These are phyloP conservation scores for Aspergillus sparsus DNA, from an alignment of 495 filamentous ascomycete genomes.

Conservation along the genomic window DNA sequence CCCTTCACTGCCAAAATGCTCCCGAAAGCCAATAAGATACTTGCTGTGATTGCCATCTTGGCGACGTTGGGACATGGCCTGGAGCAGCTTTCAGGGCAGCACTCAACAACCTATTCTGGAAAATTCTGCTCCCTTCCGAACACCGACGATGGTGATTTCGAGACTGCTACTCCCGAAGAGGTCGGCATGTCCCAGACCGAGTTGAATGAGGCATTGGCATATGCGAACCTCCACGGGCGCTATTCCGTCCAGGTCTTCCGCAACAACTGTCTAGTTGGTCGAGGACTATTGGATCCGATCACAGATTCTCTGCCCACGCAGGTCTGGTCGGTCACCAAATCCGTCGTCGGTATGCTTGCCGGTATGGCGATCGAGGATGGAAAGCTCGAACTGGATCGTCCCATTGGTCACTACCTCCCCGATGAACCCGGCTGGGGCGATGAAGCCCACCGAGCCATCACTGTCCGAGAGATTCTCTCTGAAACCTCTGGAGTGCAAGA, in stretches of 20 bases:
- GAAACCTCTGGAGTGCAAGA: background rate
- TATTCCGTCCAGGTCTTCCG: conserved; percentile 3
- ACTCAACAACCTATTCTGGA: background rate
- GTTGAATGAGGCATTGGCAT: background rate
- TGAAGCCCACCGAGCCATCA: conserved; percentile 2
- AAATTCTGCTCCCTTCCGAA: background rate
- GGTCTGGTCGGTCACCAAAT: conserved; percentile 3
- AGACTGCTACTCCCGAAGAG: background rate
- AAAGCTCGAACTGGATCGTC: background rate
- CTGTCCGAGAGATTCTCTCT: background rate
- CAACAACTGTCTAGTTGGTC: background rate
- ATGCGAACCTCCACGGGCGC: background rate
- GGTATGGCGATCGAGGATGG: background rate
- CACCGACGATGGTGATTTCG: background rate
- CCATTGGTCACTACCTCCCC: conserved; percentile 1
- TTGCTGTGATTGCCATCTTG: background rate
- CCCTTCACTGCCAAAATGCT: background rate
- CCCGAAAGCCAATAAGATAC: background rate
- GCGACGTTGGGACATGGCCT: background rate
- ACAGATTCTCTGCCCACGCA: background rate
- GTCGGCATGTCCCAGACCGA: background rate
- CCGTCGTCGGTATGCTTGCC: background rate
- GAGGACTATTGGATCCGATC: background rate
- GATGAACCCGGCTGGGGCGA: conserved; percentile 1
- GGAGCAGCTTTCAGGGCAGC: background rate